A percentile compares a stretch with the other conserved stretches of the same genome.
Conservation (phyloP, 805 yeast species). For the Danielia oregonensis region DNA sequence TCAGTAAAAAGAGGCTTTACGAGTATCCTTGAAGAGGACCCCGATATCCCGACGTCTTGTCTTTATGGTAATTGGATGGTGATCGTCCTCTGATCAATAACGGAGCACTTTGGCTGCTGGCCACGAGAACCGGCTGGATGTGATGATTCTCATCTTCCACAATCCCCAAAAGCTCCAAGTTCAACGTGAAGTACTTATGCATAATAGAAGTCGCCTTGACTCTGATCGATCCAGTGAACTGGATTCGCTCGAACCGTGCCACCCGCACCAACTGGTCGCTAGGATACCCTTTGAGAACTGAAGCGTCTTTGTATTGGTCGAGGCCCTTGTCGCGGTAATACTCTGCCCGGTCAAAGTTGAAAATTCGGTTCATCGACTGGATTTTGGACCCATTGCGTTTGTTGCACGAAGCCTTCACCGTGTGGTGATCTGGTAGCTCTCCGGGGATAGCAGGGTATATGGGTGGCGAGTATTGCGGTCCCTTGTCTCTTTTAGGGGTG, state of each 20-base stretch:
- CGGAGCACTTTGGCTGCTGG: conserved; percentile 57
- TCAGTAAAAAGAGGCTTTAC: too few species aligned
- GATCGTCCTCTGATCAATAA: conserved; percentile 61
- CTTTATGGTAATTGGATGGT: conserved; percentile 49
- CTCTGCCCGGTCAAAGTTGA: conserved; percentile 16
- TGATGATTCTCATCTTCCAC: conserved; percentile 29
- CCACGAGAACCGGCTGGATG: conserved; percentile 20
- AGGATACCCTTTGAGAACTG: conserved; percentile 2
- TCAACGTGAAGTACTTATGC: conserved; percentile 45
- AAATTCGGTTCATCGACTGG: conserved; percentile 50
- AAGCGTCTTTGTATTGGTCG: conserved; percentile 6
- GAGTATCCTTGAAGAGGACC: background rate
- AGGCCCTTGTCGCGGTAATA: conserved; percentile 16
- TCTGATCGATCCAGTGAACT: conserved; percentile 48
- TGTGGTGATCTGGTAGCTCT: conserved; percentile 54
- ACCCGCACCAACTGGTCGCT: conserved; percentile 26
- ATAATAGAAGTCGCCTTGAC: conserved; percentile 42
- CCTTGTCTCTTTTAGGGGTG: conserved; percentile 71
- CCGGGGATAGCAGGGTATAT: conserved; percentile 58
- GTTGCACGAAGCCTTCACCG: conserved; percentile 58
- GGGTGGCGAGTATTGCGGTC: conserved; percentile 65
- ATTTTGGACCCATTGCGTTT: conserved; percentile 55
- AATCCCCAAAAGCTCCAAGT: conserved; percentile 48
- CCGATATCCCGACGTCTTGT: conserved; percentile 9
- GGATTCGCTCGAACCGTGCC: conserved; percentile 67